These are phyloP conservation scores for Rhizophagus clarus DNA, from an alignment of 192 early-diverging fungal species.

Conservation along the genomic window DNA sequence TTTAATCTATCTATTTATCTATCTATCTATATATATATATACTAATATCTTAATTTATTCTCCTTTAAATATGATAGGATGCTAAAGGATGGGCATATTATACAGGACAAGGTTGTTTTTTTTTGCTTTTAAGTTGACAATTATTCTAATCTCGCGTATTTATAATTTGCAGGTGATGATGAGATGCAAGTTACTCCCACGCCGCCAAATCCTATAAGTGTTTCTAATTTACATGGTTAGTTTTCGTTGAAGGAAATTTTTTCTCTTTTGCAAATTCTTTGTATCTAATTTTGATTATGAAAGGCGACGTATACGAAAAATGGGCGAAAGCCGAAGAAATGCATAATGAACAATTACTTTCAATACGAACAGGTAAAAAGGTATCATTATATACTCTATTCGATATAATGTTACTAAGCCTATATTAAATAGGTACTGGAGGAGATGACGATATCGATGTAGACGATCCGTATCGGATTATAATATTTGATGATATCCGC, in stretches of 20 bases:
- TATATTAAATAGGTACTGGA: neutral
- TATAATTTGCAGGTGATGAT: neutral
- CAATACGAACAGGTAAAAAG: conserved; percentile 17
- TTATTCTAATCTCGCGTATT: neutral
- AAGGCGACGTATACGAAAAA: neutral
- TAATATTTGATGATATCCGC: conserved; percentile 57
- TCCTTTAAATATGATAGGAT: conserved; percentile 21
- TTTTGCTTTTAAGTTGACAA: neutral
- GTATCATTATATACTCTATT: neutral
- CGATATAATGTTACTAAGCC: neutral
- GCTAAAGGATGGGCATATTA: conserved; percentile 55
- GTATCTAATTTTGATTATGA: neutral
- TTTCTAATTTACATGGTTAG: neutral
- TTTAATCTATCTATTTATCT: too few species aligned
- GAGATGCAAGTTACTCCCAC: neutral
- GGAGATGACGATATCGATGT: conserved; percentile 32
- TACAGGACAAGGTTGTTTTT: conserved; percentile 29
- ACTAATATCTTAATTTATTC: neutral
- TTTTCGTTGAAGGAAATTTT: neutral
- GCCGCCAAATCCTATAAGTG: neutral
- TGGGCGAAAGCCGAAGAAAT: neutral
- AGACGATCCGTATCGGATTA: conserved; percentile 55
- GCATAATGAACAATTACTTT: conserved; percentile 18
- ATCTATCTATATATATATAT: too few species aligned
- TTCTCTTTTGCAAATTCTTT: neutral